Conservation (phyloP, 2,329 filamentous ascomycete genomes). For the Hymenoscyphus repandus region DNA sequence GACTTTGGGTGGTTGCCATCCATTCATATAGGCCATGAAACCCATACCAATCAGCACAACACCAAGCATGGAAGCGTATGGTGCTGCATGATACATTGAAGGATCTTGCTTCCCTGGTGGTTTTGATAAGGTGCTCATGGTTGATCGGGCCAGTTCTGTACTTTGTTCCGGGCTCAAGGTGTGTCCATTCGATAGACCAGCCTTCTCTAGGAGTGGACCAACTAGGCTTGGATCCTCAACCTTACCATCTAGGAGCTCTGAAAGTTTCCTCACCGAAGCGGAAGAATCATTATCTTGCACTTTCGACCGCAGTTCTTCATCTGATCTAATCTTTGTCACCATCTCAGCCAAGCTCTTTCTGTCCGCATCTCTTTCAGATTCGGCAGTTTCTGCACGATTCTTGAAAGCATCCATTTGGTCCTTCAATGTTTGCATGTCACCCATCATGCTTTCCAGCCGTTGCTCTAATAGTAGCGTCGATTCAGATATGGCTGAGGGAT, state of each 20-base stretch:
- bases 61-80: constrained; percentile 76
- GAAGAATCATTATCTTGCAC: constrained; percentile 21
- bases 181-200: constrained; percentile 18
- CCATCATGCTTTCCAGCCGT: constrained; percentile 25
- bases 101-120: constrained; percentile 40
- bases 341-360: constrained; percentile 79
- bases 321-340: constrained; percentile 73
- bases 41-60: constrained; percentile 78
- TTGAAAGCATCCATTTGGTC: constrained; percentile 58
- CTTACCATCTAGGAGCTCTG: constrained; percentile 9
- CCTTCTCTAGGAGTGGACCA: constrained; percentile 14
- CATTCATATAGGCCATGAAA: constrained; percentile 81
- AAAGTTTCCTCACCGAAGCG: neutral
- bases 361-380: constrained; percentile 67
- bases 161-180: constrained; percentile 11
- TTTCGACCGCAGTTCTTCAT: constrained; percentile 46
- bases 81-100: constrained; percentile 52
- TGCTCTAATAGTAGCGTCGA: constrained; percentile 49
- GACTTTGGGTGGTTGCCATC: constrained; percentile 54
- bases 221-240: constrained; percentile 7
- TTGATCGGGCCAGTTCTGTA: constrained; percentile 14
- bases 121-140: constrained; percentile 32
- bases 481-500: constrained; percentile 76
- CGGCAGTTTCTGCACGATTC: constrained; percentile 71
- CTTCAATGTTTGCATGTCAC: constrained; percentile 26